Evolutionary conservation across 164 flowering plant genomes (phyloP).

Genomic region (Chloranthus sessilifolius): DNA sequence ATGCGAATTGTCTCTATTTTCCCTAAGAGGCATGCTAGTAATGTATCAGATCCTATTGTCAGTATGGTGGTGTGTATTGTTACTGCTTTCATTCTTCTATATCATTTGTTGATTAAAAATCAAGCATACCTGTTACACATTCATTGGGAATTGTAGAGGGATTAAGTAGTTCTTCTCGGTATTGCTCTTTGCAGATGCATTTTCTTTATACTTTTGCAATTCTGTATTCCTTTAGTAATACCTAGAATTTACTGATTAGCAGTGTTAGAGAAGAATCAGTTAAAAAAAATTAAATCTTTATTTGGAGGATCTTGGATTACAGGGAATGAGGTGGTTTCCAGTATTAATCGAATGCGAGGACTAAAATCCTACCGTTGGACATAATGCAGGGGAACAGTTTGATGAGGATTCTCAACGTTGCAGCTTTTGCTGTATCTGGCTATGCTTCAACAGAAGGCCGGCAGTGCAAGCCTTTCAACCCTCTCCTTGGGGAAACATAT

Average conservation of each 20-base stretch:
- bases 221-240: not conserved
- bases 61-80: too few species aligned
- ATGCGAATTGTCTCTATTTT: too few species aligned
- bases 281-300: not conserved
- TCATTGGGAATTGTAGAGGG: too few species aligned
- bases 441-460: constrained; percentile 99
- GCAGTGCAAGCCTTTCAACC: constrained; percentile 98
- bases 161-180: too few species aligned
- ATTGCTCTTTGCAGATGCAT: too few species aligned
- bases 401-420: constrained; percentile 88
- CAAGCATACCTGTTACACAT: too few species aligned
- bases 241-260: not conserved
- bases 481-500: constrained; percentile 97
- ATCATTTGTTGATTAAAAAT: too few species aligned
- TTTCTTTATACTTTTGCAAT: not conserved
- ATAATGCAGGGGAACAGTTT: constrained; percentile 85
- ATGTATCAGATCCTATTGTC: too few species aligned
- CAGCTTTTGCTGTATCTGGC: constrained; percentile 98
- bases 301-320: too few species aligned
- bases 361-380: not conserved
- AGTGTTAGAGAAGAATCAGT: not conserved
- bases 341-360: not conserved
- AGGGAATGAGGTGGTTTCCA: too few species aligned
- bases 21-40: too few species aligned
- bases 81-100: too few species aligned